A percentile compares a stretch with the other conserved stretches of the same genome.
Evolutionary conservation across 176 grass and related monocot species (phyloP).

Genomic region (Elymus sibiricus): DNA sequence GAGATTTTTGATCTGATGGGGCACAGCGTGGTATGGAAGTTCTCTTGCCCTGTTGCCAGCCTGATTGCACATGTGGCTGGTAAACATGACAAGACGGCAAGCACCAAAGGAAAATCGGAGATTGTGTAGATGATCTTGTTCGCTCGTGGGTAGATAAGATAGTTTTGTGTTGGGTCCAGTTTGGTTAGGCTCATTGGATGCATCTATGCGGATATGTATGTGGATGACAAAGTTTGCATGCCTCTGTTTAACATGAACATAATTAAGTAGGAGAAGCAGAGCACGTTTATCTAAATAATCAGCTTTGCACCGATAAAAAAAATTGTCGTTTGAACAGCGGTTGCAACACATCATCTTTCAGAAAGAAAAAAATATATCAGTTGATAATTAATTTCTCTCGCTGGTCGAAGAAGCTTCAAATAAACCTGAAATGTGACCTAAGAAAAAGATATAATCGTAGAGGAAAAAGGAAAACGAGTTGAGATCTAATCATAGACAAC

Average conservation of each 20-base stretch:
- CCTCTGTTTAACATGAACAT: neutral
- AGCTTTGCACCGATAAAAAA: neutral
- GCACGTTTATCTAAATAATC: neutral
- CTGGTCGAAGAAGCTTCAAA: neutral
- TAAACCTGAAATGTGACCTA: neutral
- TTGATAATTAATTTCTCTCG: neutral
- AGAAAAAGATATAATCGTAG: neutral
- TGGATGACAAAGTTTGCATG: neutral
- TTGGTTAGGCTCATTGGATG: neutral
- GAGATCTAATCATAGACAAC: neutral
- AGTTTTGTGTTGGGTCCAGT: neutral
- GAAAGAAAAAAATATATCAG: neutral
- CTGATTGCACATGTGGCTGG: neutral
- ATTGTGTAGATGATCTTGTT: neutral
- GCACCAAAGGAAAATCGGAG: neutral
- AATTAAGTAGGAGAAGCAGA: neutral
- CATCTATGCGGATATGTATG: neutral
- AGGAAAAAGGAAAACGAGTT: neutral
- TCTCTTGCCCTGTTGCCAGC: neutral
- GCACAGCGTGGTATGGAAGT: neutral
- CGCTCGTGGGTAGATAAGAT: neutral
- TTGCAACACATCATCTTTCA: neutral
- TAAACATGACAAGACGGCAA: slow-evolving; percentile 5
- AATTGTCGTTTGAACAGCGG: neutral
- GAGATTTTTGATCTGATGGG: neutral